A percentile compares a stretch with the other conserved stretches of the same genome.
These are phyloP conservation scores for Claviceps monticola DNA, from an alignment of 2,329 filamentous ascomycete genomes.

Conservation along the genomic window DNA sequence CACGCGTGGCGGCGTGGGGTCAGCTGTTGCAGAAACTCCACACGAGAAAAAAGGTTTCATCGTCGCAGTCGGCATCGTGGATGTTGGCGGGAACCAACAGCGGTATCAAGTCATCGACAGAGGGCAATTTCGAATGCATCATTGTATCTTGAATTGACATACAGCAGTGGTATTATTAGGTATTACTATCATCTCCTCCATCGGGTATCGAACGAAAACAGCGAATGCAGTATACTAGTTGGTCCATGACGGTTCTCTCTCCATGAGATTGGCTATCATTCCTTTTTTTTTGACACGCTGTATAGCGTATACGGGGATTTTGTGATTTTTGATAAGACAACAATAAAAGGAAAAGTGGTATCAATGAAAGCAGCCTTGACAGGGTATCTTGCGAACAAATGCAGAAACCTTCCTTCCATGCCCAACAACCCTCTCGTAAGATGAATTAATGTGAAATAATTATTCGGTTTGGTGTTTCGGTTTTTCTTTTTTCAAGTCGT, in stretches of 20 bases:
- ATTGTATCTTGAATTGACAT: slow-evolving; percentile 15
- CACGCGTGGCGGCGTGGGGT: too few species aligned
- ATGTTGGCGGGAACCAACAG: too few species aligned
- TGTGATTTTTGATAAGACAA: slow-evolving; percentile 7
- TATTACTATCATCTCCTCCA: slow-evolving; percentile 27
- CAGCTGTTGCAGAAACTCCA: too few species aligned
- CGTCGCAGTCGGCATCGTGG: too few species aligned
- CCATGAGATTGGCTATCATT: background rate
- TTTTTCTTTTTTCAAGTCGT: slow-evolving; percentile 13
- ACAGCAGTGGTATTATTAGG: slow-evolving; percentile 29
- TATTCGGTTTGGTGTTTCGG: slow-evolving; percentile 9
- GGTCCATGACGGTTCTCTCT: slow-evolving; percentile 1
- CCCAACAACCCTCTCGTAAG: slow-evolving; percentile 26
- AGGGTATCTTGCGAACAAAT: slow-evolving; percentile 41
- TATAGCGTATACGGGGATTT: slow-evolving; percentile 10
- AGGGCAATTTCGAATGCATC: background rate
- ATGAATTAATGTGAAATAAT: slow-evolving; percentile 13
- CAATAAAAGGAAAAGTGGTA: slow-evolving; percentile 24
- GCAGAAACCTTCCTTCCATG: slow-evolving; percentile 36
- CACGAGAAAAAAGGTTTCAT: too few species aligned
- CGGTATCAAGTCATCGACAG: too few species aligned
- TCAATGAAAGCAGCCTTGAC: slow-evolving; percentile 35
- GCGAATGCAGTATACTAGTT: slow-evolving; percentile 14
- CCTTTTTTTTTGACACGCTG: slow-evolving; percentile 11
- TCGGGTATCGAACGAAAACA: slow-evolving; percentile 27